Evolutionary conservation across 352 stramenopile genomes (phyloP).

Genomic region (Globisporangium nodosum): DNA sequence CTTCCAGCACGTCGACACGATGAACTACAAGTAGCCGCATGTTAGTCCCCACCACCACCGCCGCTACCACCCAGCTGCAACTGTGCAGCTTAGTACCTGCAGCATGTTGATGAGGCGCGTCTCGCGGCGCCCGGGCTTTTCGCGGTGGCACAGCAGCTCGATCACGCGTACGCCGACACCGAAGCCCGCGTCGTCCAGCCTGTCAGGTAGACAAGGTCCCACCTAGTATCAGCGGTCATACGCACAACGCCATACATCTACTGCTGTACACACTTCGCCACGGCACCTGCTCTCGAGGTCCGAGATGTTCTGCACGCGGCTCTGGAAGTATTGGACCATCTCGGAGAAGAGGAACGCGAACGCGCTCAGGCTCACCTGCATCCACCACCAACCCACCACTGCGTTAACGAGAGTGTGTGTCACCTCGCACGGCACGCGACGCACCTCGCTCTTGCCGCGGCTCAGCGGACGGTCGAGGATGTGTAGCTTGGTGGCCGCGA

Average conservation of each 20-base stretch:
- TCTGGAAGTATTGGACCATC: slow-evolving; percentile 98
- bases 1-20: slow-evolving; percentile 94
- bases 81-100: slow-evolving; percentile 5
- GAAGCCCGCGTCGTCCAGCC: slow-evolving; percentile 93
- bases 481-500: slow-evolving; percentile 58
- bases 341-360: slow-evolving; percentile 98
- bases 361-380: slow-evolving; percentile 88
- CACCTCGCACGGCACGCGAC: neutral
- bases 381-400: too few species aligned
- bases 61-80: too few species aligned
- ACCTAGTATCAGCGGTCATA: neutral
- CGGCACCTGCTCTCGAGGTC: slow-evolving; percentile 90
- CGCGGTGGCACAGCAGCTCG: slow-evolving; percentile 88
- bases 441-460: slow-evolving; percentile 67
- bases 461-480: slow-evolving; percentile 75
- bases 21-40: slow-evolving; percentile 48
- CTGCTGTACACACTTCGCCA: neutral
- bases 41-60: neutral
- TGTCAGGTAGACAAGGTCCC: slow-evolving; percentile 6
- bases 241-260: too few species aligned
- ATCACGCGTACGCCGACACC: slow-evolving; percentile 94
- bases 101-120: slow-evolving; percentile 85
- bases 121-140: slow-evolving; percentile 75
- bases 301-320: slow-evolving; percentile 92
- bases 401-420: neutral